phyloP scores from a whole-genome alignment of 805 yeast species.

The Komagataella mondaviorum region DNA sequence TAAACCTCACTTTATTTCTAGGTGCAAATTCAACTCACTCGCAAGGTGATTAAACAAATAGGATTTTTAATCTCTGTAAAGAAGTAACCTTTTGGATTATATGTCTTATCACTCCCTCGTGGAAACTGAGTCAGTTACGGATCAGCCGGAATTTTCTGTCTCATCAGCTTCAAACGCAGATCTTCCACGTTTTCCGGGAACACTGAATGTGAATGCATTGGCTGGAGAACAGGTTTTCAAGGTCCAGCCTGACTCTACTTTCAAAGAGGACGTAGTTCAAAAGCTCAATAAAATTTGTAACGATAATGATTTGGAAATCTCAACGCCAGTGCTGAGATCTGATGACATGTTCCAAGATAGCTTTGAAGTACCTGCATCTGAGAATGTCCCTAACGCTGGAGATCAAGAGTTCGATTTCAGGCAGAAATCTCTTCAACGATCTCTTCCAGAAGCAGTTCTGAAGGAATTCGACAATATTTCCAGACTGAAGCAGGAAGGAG shows the following conservation, averaged over 20 bases:
- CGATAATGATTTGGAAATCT: background rate
- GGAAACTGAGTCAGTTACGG: background rate
- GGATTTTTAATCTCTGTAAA: background rate
- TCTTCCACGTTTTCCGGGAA: slow-evolving; percentile 14
- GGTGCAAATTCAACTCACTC: background rate
- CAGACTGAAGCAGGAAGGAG: background rate
- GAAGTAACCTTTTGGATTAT: background rate
- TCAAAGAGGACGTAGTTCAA: background rate
- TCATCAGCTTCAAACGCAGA: background rate
- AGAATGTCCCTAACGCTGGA: background rate
- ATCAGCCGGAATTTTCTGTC: background rate
- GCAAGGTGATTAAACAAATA: too few relatives aligned
- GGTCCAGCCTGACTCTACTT: background rate
- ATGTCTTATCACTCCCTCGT: background rate
- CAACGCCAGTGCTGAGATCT: background rate
- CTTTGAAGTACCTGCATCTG: background rate
- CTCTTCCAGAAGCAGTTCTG: background rate
- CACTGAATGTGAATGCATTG: slow-evolving; percentile 15
- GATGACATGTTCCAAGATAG: background rate
- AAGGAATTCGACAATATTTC: background rate
- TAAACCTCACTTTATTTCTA: background rate
- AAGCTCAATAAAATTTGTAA: background rate
- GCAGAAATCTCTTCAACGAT: background rate
- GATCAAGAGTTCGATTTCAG: background rate
- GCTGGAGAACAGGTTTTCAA: slow-evolving; percentile 2